A percentile compares a stretch with the other conserved stretches of the same genome.
phyloP scores from a whole-genome alignment of 1,284 basidiomycete genomes.

The Athelia sp. region DNA sequence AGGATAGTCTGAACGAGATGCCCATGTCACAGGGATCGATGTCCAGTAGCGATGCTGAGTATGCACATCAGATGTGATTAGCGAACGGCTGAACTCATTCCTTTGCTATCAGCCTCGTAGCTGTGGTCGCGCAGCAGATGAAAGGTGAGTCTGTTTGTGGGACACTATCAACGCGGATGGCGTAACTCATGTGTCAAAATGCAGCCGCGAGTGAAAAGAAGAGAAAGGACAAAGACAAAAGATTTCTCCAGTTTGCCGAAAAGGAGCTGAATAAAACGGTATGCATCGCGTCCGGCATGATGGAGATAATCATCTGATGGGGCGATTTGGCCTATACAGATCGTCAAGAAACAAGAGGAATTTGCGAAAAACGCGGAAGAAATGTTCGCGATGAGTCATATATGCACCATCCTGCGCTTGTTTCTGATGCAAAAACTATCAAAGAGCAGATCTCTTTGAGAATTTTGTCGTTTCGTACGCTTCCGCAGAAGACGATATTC shows the following conservation, averaged over 20 bases:
- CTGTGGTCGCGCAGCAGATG: neutral
- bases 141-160: neutral
- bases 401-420: too few species aligned
- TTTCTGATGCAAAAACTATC: neutral
- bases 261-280: neutral
- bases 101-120: neutral
- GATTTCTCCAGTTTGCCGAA: neutral
- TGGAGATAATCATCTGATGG: neutral
- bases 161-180: too few species aligned
- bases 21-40: neutral
- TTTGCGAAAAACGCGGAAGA: neutral
- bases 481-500: neutral
- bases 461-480: neutral
- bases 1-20: neutral
- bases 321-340: neutral
- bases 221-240: neutral
- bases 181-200: neutral
- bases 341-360: neutral
- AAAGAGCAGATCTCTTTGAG: neutral
- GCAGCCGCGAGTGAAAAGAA: neutral
- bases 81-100: neutral
- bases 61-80: neutral
- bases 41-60: conserved; percentile 1
- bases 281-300: too few species aligned
- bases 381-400: neutral